Evolutionary conservation across 371 early-diverging fungal genomes (phyloP).

Genomic region (Mortierella sp.): DNA sequence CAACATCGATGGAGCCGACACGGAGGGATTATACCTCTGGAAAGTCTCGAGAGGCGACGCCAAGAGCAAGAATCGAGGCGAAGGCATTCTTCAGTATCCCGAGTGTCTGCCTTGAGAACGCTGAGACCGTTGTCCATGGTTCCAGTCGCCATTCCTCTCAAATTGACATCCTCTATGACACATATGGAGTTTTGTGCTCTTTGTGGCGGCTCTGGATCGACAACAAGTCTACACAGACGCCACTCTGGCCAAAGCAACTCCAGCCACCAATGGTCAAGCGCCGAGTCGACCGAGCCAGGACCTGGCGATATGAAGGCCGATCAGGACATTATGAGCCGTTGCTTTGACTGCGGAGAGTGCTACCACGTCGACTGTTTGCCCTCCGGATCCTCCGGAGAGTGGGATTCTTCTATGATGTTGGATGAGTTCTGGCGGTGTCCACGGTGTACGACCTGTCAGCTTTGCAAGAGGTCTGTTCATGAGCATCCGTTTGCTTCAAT

Average conservation of each 20-base stretch:
- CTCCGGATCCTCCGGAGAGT: background rate
- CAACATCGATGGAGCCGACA: conserved; percentile 15
- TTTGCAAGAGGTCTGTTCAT: conserved; percentile 28
- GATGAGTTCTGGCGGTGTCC: conserved; percentile 34
- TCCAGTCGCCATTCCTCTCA: conserved; percentile 10
- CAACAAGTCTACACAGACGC: background rate
- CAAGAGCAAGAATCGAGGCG: conserved; percentile 15
- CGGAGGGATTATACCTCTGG: conserved; percentile 14
- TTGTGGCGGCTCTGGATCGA: conserved; percentile 28
- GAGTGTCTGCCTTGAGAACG: conserved; percentile 14
- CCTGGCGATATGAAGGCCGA: background rate
- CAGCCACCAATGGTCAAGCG: conserved; percentile 14
- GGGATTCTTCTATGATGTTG: background rate
- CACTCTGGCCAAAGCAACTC: background rate
- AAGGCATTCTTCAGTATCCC: background rate
- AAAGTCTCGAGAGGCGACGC: conserved; percentile 35
- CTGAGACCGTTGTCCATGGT: conserved; percentile 19
- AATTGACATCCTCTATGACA: background rate
- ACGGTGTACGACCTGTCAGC: conserved; percentile 30
- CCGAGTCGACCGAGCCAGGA: background rate
- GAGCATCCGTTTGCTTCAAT: background rate
- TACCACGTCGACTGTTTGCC: conserved; percentile 35
- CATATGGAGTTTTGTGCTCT: conserved; percentile 23
- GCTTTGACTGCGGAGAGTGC: conserved; percentile 33
- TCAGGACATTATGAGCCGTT: conserved; percentile 17